Evolutionary conservation across 257 asterid genomes (phyloP).

Genomic region (Ehretia macrophylla): DNA sequence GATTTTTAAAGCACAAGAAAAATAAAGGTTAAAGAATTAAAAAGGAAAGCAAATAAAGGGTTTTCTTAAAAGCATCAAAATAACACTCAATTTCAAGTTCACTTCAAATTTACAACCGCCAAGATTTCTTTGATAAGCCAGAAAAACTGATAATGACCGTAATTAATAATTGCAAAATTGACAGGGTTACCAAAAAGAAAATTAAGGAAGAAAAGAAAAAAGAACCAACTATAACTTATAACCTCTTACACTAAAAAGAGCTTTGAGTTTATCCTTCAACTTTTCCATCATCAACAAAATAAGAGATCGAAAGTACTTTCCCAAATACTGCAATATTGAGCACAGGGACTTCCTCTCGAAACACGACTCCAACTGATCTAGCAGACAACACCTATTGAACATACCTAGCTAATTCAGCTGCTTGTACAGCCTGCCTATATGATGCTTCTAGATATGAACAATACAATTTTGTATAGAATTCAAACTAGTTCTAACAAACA

Average conservation of each 20-base stretch:
- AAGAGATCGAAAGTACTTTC: constrained; percentile 28
- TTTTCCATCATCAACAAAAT: constrained; percentile 35
- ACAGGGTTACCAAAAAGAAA: not conserved
- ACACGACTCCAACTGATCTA: constrained; percentile 33
- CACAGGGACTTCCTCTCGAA: constrained; percentile 29
- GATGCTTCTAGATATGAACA: not conserved
- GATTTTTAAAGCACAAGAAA: no score
- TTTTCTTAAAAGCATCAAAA: no score
- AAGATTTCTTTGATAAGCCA: not conserved
- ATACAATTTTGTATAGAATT: not conserved
- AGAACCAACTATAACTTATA: not conserved
- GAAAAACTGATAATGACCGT: no score
- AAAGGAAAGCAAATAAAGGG: no score
- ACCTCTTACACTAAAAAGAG: constrained; percentile 44
- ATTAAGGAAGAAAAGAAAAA: not conserved
- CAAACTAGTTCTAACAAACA: not conserved
- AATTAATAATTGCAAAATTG: not conserved
- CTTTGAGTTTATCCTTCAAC: constrained; percentile 41
- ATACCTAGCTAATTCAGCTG: constrained; percentile 9
- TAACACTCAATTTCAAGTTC: not conserved
- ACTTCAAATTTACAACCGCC: no score
- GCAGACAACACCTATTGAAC: constrained; percentile 29
- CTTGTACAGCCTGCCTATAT: not conserved
- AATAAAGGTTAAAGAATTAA: no score
- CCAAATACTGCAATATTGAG: constrained; percentile 28